A percentile compares a stretch with the other conserved stretches of the same genome.
Conservation (phyloP, 2,329 filamentous ascomycete genomes). For the Exophiala sideris region DNA sequence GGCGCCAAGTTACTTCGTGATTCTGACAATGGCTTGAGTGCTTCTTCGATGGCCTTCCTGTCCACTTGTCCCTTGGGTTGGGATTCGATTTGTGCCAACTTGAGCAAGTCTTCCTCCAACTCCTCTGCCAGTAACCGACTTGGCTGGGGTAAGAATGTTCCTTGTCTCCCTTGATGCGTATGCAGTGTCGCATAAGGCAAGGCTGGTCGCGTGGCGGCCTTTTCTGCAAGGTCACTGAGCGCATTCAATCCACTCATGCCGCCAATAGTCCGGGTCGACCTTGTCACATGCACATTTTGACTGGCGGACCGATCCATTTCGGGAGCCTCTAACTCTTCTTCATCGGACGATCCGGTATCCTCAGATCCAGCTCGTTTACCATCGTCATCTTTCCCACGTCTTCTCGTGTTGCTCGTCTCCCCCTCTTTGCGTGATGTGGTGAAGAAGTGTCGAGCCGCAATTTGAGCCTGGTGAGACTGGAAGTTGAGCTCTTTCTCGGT, state of each 20-base stretch:
- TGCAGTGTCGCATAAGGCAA: slow-evolving; percentile 46
- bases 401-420: slow-evolving; percentile 27
- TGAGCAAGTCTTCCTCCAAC: slow-evolving; percentile 44
- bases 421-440: slow-evolving; percentile 48
- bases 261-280: slow-evolving; percentile 50
- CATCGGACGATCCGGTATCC: slow-evolving; percentile 41
- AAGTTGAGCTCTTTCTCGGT: slow-evolving; percentile 64
- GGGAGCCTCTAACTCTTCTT: slow-evolving; percentile 42
- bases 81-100: slow-evolving; percentile 38
- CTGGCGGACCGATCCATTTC: slow-evolving; percentile 62
- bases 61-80: slow-evolving; percentile 44
- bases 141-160: slow-evolving; percentile 38
- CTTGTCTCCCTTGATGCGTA: slow-evolving; percentile 43
- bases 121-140: slow-evolving; percentile 46
- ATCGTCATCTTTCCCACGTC: slow-evolving; percentile 39
- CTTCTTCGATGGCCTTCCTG: slow-evolving; percentile 37
- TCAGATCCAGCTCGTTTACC: slow-evolving; percentile 40
- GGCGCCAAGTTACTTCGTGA: slow-evolving; percentile 39
- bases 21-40: slow-evolving; percentile 24
- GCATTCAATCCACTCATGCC: slow-evolving; percentile 50
- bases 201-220: slow-evolving; percentile 43
- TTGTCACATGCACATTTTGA: slow-evolving; percentile 56
- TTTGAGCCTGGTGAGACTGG: slow-evolving; percentile 59
- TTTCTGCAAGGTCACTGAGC: slow-evolving; percentile 55
- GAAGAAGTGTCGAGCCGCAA: slow-evolving; percentile 58